Evolutionary conservation across 2,329 filamentous ascomycete genomes (phyloP), one percentile per base, ranked within the genome.

Genomic region (Pseudogymnoascus sp.): DNA sequence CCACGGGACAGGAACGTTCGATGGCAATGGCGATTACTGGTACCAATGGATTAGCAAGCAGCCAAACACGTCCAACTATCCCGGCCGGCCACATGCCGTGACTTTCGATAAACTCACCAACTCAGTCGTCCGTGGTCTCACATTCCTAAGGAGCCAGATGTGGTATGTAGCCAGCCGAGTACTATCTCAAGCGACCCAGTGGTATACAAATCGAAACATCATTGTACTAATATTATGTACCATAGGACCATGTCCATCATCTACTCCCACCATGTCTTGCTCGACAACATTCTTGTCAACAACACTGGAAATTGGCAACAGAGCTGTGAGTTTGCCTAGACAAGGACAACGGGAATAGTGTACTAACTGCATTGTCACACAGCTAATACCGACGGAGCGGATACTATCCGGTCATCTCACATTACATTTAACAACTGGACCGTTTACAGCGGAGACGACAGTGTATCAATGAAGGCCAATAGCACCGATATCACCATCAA

Each of bases 11-110:
- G 83, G 83, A 4, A 83, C 79, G 2, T 72, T 86, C 12, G 77
- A 85, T 68, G 83, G 83, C 8, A 85, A 86, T 67, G 83, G 83
- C 1, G 80, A 85, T 67, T 76, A 78, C 2, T 86, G 83, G 83
- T 85, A 86, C 67, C 76, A 82, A 64, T 81, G 77, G 70, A 76
- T 77, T 59, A 49, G 14, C 5, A 6, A 49, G 23, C 43, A 49
- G 21, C 70, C 73, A 29, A 73, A 75, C 12, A 67, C 68, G 10
- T 76, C 74, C 33, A 83, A 83, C 64, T 74, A 80, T 63, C 74
- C 78, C 2, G 71, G 77, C 11, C 75, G 82, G 8, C 82, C 81
- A 1, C 80, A 82, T 61, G 75, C 76, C 7, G 78, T 85, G 66
- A 83, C 80, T 16, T 77, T 85, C 67, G 78, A 73, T 16, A 72